Percentiles rank a stretch among this genome's conserved stretches.
Evolutionary conservation across 192 early-diverging fungal genomes (phyloP).

Genomic region (Mortierella alpina): DNA sequence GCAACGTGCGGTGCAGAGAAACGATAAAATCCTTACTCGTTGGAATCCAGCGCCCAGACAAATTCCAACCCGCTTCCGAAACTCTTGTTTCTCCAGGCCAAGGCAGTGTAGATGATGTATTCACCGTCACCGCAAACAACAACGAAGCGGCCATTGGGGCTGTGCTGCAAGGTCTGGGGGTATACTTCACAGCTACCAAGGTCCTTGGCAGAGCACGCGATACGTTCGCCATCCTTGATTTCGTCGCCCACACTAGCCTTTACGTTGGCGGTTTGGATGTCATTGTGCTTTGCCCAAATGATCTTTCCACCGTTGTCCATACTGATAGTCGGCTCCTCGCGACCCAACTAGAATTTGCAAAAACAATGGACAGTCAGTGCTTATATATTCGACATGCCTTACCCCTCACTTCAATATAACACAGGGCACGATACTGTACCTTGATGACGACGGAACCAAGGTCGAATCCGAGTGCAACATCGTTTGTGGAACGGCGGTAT

Average conservation of each 20-base stretch:
- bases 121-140: constrained; percentile 99
- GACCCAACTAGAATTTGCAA: constrained; percentile 69
- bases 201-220: constrained; percentile 89
- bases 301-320: constrained; percentile 98
- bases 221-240: constrained; percentile 93
- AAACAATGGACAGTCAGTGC: not conserved
- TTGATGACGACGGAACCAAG: constrained; percentile 96
- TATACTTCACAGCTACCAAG: constrained; percentile 99
- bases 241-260: constrained; percentile 85
- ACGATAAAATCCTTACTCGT: constrained; percentile 69
- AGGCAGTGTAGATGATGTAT: constrained; percentile 99
- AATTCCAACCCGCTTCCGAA: constrained; percentile 97
- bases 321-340: constrained; percentile 94
- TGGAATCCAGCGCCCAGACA: constrained; percentile 98
- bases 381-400: not conserved
- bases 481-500: constrained; percentile 88
- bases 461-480: constrained; percentile 96
- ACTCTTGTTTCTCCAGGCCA: constrained; percentile 99
- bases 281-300: constrained; percentile 98
- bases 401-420: not conserved
- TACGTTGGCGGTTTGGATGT: constrained; percentile 95
- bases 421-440: constrained; percentile 14
- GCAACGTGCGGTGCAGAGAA: constrained; percentile 5
- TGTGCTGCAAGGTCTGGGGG: constrained; percentile 95
- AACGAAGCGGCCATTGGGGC: constrained; percentile 96